Conservation (phyloP, 2,329 filamentous ascomycete species). For the Pseudogymnoascus sp. region DNA sequence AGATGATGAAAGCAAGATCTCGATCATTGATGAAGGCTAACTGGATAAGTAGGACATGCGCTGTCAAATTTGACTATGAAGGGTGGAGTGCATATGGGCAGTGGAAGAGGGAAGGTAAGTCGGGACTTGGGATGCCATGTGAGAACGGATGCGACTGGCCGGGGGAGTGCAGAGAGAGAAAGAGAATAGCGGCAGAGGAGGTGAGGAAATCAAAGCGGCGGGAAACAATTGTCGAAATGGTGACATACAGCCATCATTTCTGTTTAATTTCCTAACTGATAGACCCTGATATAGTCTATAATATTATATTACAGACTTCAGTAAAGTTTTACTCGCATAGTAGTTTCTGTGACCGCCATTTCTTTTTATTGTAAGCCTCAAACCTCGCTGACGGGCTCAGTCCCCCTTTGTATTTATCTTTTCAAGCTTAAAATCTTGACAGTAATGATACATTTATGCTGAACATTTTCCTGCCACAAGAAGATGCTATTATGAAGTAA, state of each 20-base stretch:
- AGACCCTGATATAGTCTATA: background rate
- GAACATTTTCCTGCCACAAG: too few species aligned
- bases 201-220: background rate
- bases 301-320: background rate
- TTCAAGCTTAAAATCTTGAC: too few species aligned
- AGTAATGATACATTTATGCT: too few species aligned
- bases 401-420: background rate
- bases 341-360: background rate
- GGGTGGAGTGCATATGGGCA: background rate
- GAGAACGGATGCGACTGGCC: background rate
- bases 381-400: background rate
- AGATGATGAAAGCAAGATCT: background rate
- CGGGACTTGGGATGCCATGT: background rate
- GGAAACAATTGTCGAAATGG: background rate
- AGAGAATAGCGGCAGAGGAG: background rate
- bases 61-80: background rate
- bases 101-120: background rate
- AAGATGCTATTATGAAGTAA: background rate
- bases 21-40: background rate
- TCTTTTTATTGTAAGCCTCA: background rate
- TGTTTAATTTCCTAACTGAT: background rate
- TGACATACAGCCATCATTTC: background rate
- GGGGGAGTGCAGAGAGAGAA: background rate
- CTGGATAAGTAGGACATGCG: background rate
- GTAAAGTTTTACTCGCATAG: background rate